Evolutionary conservation across 495 filamentous ascomycete genomes (phyloP).

Genomic region (Pyronema domesticum): DNA sequence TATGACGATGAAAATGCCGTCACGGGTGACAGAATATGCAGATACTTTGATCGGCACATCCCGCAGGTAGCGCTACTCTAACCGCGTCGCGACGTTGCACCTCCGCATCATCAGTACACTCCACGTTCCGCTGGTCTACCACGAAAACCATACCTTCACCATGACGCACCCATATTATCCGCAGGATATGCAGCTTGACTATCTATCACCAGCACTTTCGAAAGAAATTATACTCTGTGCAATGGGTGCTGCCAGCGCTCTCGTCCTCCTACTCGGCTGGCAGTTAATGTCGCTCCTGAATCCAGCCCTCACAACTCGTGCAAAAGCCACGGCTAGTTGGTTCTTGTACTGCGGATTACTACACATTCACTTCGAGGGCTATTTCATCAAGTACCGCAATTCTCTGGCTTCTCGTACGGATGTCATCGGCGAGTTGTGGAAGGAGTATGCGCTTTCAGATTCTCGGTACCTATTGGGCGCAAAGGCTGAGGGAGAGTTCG

Average conservation of each 20-base stretch:
- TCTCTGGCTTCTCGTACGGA: conserved; percentile 8
- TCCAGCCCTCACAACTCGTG: conserved; percentile 1
- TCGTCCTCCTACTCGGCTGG: conserved; percentile 18
- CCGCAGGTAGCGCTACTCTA: too few species aligned
- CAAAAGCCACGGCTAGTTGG: conserved; percentile 13
- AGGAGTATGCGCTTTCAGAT: conserved; percentile 20
- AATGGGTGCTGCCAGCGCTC: conserved; percentile 7
- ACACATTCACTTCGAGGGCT: conserved; percentile 21
- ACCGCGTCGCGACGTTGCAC: background rate
- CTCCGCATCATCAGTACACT: background rate
- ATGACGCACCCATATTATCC: conserved; percentile 15
- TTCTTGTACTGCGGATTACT: conserved; percentile 17
- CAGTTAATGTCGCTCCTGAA: conserved; percentile 33
- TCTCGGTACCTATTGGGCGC: conserved; percentile 11
- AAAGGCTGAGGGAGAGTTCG: background rate
- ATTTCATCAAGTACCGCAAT: conserved; percentile 14
- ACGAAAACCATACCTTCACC: background rate
- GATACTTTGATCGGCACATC: too few species aligned
- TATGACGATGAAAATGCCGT: too few species aligned
- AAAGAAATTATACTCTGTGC: conserved; percentile 3
- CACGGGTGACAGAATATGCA: too few species aligned
- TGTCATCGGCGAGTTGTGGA: conserved; percentile 19
- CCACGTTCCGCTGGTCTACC: background rate
- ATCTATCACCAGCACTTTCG: conserved; percentile 9
- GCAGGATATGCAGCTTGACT: conserved; percentile 11